Evolutionary conservation across 1,284 basidiomycete species (phyloP).

Genomic region (Takashimella tepidaria): DNA sequence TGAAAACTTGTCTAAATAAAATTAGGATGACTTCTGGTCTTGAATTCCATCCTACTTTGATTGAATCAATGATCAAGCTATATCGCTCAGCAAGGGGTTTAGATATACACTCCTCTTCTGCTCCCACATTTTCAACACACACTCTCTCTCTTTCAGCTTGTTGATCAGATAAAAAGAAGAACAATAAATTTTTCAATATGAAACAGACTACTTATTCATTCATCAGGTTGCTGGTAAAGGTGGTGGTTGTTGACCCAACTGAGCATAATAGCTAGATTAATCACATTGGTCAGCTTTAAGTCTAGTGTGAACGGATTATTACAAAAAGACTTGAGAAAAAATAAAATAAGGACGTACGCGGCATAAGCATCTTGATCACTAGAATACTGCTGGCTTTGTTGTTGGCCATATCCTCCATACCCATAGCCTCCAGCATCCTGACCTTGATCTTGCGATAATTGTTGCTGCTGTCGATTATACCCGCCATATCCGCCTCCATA

Average conservation of each 20-base stretch:
- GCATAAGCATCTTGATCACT: background rate
- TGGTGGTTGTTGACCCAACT: background rate
- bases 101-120: too few species aligned
- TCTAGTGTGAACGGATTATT: background rate
- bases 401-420: background rate
- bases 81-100: too few species aligned
- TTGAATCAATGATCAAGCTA: too few species aligned
- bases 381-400: background rate
- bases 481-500: background rate
- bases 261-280: background rate
- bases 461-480: background rate
- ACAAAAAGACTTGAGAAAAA: background rate
- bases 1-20: too few species aligned
- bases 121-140: too few species aligned
- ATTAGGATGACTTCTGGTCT: too few species aligned
- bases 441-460: background rate
- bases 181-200: too few species aligned
- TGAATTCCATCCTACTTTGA: too few species aligned
- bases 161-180: too few species aligned
- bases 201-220: too few species aligned
- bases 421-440: background rate
- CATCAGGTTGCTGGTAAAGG: background rate
- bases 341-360: background rate
- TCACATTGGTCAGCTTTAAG: background rate
- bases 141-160: too few species aligned